phyloP scores from a whole-genome alignment of 1,284 basidiomycete species.

The Ustilago shanxiensis region DNA sequence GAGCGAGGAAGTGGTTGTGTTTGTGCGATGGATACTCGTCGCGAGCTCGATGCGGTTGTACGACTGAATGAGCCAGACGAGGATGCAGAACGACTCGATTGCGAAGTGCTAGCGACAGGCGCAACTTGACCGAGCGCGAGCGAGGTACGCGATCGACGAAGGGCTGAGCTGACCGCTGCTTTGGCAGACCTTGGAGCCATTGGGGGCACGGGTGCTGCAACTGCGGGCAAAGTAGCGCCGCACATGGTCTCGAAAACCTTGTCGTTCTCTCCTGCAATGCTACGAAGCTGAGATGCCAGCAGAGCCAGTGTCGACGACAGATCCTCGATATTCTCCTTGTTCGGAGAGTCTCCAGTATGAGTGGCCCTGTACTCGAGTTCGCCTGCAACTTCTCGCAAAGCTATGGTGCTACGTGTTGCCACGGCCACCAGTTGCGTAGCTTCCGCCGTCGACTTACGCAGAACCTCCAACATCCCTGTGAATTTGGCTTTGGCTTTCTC shows the following conservation, averaged over 20 bases:
- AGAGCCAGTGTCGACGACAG: conserved; percentile 71
- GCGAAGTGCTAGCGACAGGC: not conserved
- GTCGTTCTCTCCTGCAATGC: conserved; percentile 72
- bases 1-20: conserved; percentile 18
- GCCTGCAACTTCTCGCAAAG: conserved; percentile 78
- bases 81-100: conserved; percentile 12
- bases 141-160: conserved; percentile 25
- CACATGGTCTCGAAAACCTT: conserved; percentile 75
- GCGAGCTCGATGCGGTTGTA: conserved; percentile 4
- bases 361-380: conserved; percentile 74
- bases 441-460: conserved; percentile 78
- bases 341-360: conserved; percentile 63
- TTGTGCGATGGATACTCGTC: conserved; percentile 13
- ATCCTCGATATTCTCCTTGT: conserved; percentile 71
- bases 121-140: conserved; percentile 12
- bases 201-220: not conserved
- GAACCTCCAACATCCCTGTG: conserved; percentile 77
- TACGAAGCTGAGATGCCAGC: conserved; percentile 68
- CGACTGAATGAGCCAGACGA: conserved; percentile 12
- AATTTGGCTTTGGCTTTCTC: conserved; percentile 79
- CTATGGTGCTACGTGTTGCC: conserved; percentile 82
- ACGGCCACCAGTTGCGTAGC: conserved; percentile 81
- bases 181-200: conserved; percentile 7
- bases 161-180: conserved; percentile 14
- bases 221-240: conserved; percentile 75